These are phyloP conservation scores for Nicotiana attenuata DNA, from an alignment of 257 asterid species.

Conservation along the genomic window DNA sequence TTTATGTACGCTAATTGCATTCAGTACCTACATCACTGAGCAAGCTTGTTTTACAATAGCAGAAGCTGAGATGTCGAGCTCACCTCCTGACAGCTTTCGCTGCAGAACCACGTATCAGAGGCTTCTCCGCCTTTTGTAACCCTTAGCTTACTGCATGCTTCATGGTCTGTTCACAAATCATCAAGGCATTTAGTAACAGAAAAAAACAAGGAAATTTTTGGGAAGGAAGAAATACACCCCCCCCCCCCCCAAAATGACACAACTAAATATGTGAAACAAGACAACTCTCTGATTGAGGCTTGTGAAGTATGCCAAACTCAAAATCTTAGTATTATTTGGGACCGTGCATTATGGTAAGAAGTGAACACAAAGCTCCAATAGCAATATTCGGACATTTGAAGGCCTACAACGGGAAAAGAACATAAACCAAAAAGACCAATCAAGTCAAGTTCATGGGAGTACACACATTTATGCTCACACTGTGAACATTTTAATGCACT, in stretches of 20 bases:
- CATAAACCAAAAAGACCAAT: neutral
- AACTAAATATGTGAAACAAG: neutral
- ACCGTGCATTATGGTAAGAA: neutral
- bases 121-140: slow-evolving; percentile 34
- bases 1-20: neutral
- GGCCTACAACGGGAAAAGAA: slow-evolving; percentile 6
- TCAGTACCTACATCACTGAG: neutral
- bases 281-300: neutral
- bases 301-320: slow-evolving; percentile 2
- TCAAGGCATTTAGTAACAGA: slow-evolving; percentile 9
- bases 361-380: neutral
- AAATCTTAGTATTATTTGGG: neutral
- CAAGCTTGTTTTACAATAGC: neutral
- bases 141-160: slow-evolving; percentile 50
- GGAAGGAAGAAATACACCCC: neutral
- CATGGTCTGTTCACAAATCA: slow-evolving; percentile 66
- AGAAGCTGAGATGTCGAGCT: slow-evolving; percentile 5
- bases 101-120: slow-evolving; percentile 81
- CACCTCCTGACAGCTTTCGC: slow-evolving; percentile 81
- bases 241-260: neutral
- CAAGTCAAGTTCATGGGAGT: slow-evolving; percentile 13
- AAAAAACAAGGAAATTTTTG: neutral
- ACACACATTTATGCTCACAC: slow-evolving; percentile 80
- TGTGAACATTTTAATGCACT: slow-evolving; percentile 65
- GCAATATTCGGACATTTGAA: neutral